Base-by-base conservation (phyloP, 2,329 filamentous ascomycete genomes). In the Achaetomium macrosporum region DNA sequence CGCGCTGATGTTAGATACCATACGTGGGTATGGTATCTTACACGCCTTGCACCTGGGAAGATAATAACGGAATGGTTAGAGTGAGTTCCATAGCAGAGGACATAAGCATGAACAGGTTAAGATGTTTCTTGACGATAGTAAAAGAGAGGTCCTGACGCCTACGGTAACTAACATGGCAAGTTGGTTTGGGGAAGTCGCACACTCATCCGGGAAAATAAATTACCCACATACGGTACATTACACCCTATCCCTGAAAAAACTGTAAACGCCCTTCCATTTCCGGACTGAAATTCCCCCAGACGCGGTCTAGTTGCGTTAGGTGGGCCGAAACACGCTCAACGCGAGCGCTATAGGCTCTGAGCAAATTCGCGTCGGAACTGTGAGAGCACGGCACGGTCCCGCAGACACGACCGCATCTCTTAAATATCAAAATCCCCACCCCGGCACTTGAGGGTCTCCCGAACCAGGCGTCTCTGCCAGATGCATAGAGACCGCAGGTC, bases 371-470 rank as follows among this genome's bases (percentile, higher is more conserved):
- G 61, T 61, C 51, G 13, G 50, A 57, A 56, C 56, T 53, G 57
- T 54, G 44, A 49, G 54, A 54, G 29, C 47, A 52, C 49, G 57
- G 46, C 50, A 52, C 51, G 57, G 57, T 58, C 56, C 57, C 58
- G 56, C 57, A 52, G 55, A 60, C 60, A 61, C 56, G 60, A 47
- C 60, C 60, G 57, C 62, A 58, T 55, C 60, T 63, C 59, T 64
- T 63, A 65, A 65, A 66, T 62, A 61, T 47, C 51, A 63, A 55
- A 57, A 57, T 59, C 57, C 58, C 62, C 57, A 57, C 57, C 54
- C 49, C 52, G 54, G 54, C 54, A 52, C 50, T 42, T 55, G 55
- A 40, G 56, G 64, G 56, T 57, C 59, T 60, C 60, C 58, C 55
- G 52, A 50, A 59, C 53, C 57, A 55, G 64, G 59, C 64, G 63